Conservation (phyloP, 495 filamentous ascomycete genomes). For the Daldinia childiae region DNA sequence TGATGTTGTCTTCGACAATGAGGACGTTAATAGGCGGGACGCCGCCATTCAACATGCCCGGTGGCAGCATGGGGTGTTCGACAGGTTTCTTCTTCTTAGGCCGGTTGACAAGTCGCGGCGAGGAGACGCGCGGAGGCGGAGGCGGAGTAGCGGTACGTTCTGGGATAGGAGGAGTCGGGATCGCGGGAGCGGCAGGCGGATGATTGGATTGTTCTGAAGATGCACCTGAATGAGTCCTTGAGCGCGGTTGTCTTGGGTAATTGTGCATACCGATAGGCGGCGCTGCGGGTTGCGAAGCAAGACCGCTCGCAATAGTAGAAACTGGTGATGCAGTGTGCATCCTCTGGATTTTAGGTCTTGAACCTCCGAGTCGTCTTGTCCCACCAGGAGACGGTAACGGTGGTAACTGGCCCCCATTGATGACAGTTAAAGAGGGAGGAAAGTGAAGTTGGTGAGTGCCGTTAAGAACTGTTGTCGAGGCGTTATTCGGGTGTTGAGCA, state of each 20-base stretch:
- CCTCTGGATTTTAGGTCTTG: constrained; percentile 68
- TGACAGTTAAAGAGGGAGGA: constrained; percentile 74
- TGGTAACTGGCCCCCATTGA: constrained; percentile 82
- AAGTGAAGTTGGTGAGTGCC: constrained; percentile 52
- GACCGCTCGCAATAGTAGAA: constrained; percentile 62
- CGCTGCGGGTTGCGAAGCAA: constrained; percentile 48
- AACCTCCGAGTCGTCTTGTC: constrained; percentile 56
- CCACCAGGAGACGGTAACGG: constrained; percentile 85
- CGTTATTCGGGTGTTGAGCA: constrained; percentile 47
- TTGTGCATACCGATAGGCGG: constrained; percentile 52
- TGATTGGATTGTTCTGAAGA: constrained; percentile 56
- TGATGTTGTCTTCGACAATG: constrained; percentile 98
- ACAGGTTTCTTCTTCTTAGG: constrained; percentile 64
- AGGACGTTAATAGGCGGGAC: constrained; percentile 97
- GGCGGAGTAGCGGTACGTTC: constrained; percentile 61
- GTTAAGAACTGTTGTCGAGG: constrained; percentile 43
- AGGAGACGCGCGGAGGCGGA: constrained; percentile 68
- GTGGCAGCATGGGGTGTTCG: constrained; percentile 62
- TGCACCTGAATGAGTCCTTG: constrained; percentile 63
- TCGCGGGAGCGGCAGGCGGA: constrained; percentile 41
- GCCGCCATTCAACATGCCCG: constrained; percentile 79
- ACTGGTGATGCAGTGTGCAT: constrained; percentile 83
- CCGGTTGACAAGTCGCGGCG: constrained; percentile 59
- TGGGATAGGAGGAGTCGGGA: constrained; percentile 45
- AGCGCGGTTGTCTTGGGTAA: constrained; percentile 47